These are phyloP conservation scores for Alectoria sarmentosa DNA, from an alignment of 495 filamentous ascomycete genomes.

Conservation along the genomic window DNA sequence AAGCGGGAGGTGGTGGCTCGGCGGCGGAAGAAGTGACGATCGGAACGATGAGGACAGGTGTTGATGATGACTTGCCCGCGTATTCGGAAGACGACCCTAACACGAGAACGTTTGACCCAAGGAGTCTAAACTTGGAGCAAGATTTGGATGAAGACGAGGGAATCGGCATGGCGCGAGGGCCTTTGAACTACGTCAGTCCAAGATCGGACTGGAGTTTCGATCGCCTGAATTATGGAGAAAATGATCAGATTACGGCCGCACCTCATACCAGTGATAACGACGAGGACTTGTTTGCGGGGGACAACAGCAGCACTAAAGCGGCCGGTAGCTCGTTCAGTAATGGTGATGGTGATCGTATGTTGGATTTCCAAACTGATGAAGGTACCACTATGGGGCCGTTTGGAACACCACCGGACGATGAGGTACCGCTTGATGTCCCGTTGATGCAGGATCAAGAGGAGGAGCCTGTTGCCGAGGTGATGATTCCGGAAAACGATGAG, in stretches of 20 bases:
- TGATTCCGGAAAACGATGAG: conserved; percentile 31
- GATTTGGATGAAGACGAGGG: conserved; percentile 31
- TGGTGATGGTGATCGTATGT: conserved; percentile 34
- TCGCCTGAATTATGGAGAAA: conserved; percentile 25
- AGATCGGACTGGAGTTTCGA: conserved; percentile 35
- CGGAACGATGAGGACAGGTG: conserved; percentile 17
- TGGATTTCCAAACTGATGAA: conserved; percentile 29
- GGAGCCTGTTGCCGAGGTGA: conserved; percentile 41
- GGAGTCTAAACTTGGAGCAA: conserved; percentile 32
- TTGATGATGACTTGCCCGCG: conserved; percentile 22
- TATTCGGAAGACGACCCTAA: conserved; percentile 28
- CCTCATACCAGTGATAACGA: conserved; percentile 27
- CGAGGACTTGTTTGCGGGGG: conserved; percentile 33
- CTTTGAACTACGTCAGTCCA: conserved; percentile 27
- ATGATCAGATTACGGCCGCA: conserved; percentile 31
- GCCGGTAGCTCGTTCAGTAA: conserved; percentile 39
- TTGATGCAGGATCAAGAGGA: conserved; percentile 36
- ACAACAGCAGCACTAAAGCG: conserved; percentile 39
- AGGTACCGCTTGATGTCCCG: conserved; percentile 34
- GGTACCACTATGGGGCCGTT: conserved; percentile 25
- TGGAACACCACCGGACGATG: conserved; percentile 30
- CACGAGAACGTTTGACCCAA: conserved; percentile 21
- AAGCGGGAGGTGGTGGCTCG: conserved; percentile 54
- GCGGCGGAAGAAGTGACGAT: conserved; percentile 15
- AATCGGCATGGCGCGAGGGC: conserved; percentile 21